These are phyloP conservation scores for Colletotrichum agaves DNA, from an alignment of 2,329 filamentous ascomycete genomes.

Conservation along the genomic window DNA sequence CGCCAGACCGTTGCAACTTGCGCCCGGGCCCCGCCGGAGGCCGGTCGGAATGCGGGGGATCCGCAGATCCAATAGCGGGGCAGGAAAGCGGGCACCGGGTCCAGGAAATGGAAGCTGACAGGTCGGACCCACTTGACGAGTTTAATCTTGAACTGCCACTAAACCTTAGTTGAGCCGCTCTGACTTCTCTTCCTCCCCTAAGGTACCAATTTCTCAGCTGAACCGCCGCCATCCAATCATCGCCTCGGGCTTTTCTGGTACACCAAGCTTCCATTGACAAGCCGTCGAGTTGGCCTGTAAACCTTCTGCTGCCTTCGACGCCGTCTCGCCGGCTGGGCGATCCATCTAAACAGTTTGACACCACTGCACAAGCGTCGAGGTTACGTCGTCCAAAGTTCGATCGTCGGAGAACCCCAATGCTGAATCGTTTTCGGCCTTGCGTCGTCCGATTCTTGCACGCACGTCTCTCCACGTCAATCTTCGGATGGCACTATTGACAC, in stretches of 20 bases:
- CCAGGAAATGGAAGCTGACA: neutral
- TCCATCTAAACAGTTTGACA: neutral
- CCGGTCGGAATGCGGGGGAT: slow-evolving; percentile 6
- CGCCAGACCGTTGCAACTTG: slow-evolving; percentile 12
- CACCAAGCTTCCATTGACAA: neutral
- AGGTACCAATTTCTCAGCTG: no score
- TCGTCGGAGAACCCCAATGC: slow-evolving; percentile 5
- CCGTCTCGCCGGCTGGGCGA: slow-evolving; percentile 23
- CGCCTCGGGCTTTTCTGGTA: neutral
- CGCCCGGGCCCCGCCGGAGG: neutral
- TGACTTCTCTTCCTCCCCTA: slow-evolving; percentile 11
- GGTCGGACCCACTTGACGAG: slow-evolving; percentile 1
- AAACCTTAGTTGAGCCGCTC: slow-evolving; percentile 39
- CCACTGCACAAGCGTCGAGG: neutral
- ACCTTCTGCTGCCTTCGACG: neutral
- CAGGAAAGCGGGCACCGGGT: neutral
- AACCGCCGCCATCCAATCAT: neutral
- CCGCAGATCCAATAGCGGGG: slow-evolving; percentile 2
- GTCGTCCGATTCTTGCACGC: neutral
- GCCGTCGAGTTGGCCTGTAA: neutral
- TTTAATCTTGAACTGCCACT: slow-evolving; percentile 14
- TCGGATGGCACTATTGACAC: slow-evolving; percentile 23
- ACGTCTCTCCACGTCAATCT: neutral
- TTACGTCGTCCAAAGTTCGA: slow-evolving; percentile 14
- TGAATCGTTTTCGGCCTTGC: neutral